Evolutionary conservation across 2,329 filamentous ascomycete genomes (phyloP).

Genomic region (Penicillium sp.): DNA sequence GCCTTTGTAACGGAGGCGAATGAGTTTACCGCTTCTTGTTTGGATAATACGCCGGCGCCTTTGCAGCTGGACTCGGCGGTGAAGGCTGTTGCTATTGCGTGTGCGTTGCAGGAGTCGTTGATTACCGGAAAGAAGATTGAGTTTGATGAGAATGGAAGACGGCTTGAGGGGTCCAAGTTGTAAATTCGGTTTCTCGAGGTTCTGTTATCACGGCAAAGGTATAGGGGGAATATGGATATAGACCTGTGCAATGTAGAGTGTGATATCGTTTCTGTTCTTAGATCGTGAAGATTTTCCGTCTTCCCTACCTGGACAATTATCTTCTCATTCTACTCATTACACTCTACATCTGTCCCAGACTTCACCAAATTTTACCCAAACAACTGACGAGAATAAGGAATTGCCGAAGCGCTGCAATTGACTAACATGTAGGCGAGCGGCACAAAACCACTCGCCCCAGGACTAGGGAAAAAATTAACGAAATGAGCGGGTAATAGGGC

Average conservation of each 20-base stretch:
- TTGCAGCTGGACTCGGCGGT: conserved; percentile 57
- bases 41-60: conserved; percentile 55
- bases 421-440: conserved; percentile 25
- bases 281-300: background rate
- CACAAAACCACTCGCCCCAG: conserved; percentile 15
- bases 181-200: background rate
- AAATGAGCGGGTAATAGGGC: conserved; percentile 29
- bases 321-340: background rate
- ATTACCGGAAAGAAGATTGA: conserved; percentile 51
- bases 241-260: background rate
- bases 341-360: background rate
- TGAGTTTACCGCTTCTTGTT: conserved; percentile 58
- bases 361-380: background rate
- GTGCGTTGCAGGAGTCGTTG: conserved; percentile 56
- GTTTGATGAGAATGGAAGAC: conserved; percentile 33
- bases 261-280: background rate
- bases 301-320: background rate
- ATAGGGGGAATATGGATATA: background rate
- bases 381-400: conserved; percentile 5
- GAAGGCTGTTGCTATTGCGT: conserved; percentile 55
- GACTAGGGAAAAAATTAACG: conserved; percentile 18
- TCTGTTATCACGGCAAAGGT: background rate
- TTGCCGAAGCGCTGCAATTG: conserved; percentile 29
- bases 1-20: conserved; percentile 63
- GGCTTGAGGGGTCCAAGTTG: conserved; percentile 27